Evolutionary conservation across 2,329 filamentous ascomycete genomes (phyloP).

Genomic region (Fusarium sp.): DNA sequence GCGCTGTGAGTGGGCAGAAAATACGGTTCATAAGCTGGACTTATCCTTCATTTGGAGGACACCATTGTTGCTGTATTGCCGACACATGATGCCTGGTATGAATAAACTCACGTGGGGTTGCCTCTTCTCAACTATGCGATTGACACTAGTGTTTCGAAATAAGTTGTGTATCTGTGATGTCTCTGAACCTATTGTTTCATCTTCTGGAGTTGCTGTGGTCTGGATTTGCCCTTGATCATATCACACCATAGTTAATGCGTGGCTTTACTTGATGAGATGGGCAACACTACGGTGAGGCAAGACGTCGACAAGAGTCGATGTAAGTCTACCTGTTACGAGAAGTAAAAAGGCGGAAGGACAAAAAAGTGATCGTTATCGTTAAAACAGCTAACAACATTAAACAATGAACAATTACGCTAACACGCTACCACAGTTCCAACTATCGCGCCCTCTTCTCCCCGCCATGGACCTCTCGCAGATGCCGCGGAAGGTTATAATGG

Average conservation of each 20-base stretch:
- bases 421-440: neutral
- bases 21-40: neutral
- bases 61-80: neutral
- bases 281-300: neutral
- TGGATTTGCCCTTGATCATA: neutral
- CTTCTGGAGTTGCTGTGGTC: neutral
- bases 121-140: no score
- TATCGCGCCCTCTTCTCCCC: slow-evolving; percentile 3
- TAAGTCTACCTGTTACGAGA: no score
- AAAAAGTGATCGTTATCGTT: no score
- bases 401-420: neutral
- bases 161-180: neutral
- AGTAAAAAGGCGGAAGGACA: no score
- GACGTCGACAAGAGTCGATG: neutral
- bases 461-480: slow-evolving; percentile 16
- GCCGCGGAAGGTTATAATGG: slow-evolving; percentile 17
- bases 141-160: neutral
- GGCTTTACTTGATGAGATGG: neutral
- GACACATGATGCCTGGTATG: neutral
- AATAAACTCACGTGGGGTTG: neutral
- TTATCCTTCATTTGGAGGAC: neutral
- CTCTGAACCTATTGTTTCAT: neutral
- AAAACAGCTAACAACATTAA: neutral
- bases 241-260: neutral
- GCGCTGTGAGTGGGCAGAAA: neutral